Conservation (phyloP, 345 rosid species). For the Capsella bursapastoris region DNA sequence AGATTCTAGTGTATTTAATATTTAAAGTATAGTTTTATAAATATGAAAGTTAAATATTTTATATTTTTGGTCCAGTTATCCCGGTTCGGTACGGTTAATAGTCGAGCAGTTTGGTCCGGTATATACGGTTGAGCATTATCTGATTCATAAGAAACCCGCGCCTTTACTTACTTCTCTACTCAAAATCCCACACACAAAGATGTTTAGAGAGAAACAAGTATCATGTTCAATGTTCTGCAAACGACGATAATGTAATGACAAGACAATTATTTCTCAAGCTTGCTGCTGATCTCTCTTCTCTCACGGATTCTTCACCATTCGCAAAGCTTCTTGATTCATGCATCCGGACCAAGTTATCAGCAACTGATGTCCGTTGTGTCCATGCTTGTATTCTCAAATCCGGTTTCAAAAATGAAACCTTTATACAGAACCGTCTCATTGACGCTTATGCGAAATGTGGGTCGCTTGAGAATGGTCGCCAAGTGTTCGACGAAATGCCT, state of each 20-base stretch:
- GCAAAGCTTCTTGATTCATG: conserved; percentile 73
- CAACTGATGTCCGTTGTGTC: conserved; percentile 48
- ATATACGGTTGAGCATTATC: not conserved
- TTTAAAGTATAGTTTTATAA: too few species aligned
- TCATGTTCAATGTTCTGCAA: conserved; percentile 5
- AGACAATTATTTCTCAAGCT: conserved; percentile 53
- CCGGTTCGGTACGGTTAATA: not conserved
- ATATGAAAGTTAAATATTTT: too few species aligned
- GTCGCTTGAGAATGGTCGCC: conserved; percentile 54
- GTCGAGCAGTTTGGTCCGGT: not conserved
- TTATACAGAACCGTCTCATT: conserved; percentile 70
- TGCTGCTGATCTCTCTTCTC: conserved; percentile 46
- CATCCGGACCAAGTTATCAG: conserved; percentile 49
- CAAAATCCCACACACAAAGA: not conserved
- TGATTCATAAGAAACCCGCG: too few species aligned
- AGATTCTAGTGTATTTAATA: too few species aligned
- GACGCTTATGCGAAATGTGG: conserved; percentile 71
- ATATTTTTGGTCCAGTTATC: not conserved
- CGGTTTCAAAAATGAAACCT: conserved; percentile 53
- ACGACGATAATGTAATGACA: conserved; percentile 62
- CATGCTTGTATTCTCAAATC: conserved; percentile 70
- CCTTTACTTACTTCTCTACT: not conserved
- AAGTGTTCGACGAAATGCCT: conserved; percentile 74
- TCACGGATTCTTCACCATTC: conserved; percentile 58
- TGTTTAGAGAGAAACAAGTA: conserved; percentile 2